These are phyloP conservation scores for Curvularia sp. DNA, from an alignment of 2,329 filamentous ascomycete genomes.

Conservation along the genomic window DNA sequence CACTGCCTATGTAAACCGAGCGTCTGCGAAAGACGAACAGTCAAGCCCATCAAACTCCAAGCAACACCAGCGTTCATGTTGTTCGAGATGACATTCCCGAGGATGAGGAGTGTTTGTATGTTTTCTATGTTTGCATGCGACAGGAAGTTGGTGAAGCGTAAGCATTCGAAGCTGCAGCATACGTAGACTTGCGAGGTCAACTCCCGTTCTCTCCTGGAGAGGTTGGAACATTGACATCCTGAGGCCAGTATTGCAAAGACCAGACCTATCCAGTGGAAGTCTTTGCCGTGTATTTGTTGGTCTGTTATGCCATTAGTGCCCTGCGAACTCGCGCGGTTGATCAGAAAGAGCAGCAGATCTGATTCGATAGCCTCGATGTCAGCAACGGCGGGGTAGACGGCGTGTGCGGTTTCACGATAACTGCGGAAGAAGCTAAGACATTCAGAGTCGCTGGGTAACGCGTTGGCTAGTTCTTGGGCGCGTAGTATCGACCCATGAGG, in stretches of 20 bases:
- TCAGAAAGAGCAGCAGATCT: slow-evolving; percentile 61
- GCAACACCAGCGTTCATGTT: slow-evolving; percentile 71
- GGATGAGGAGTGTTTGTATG: slow-evolving; percentile 67
- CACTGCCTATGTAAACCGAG: slow-evolving; percentile 67
- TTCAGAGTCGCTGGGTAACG: slow-evolving; percentile 64
- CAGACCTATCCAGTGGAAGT: slow-evolving; percentile 64
- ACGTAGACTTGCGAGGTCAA: slow-evolving; percentile 70
- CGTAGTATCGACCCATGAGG: slow-evolving; percentile 65
- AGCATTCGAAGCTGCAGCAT: slow-evolving; percentile 69
- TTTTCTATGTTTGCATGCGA: slow-evolving; percentile 67
- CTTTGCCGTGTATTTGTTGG: slow-evolving; percentile 64
- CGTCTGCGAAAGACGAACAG: slow-evolving; percentile 66
- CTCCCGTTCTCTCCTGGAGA: slow-evolving; percentile 66
- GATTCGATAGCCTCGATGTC: slow-evolving; percentile 63
- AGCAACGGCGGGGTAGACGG: slow-evolving; percentile 67
- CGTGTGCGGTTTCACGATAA: slow-evolving; percentile 65
- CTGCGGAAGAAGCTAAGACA: slow-evolving; percentile 64
- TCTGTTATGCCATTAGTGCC: slow-evolving; percentile 57
- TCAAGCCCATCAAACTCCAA: slow-evolving; percentile 66
- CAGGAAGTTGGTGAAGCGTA: slow-evolving; percentile 69
- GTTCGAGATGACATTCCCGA: slow-evolving; percentile 67
- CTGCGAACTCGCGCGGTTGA: slow-evolving; percentile 57
- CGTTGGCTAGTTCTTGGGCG: slow-evolving; percentile 64
- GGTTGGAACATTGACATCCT: slow-evolving; percentile 65
- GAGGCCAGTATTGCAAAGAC: slow-evolving; percentile 69